These are phyloP conservation scores for Ascoidea asiatica DNA, from an alignment of 805 yeast genomes.

Conservation along the genomic window DNA sequence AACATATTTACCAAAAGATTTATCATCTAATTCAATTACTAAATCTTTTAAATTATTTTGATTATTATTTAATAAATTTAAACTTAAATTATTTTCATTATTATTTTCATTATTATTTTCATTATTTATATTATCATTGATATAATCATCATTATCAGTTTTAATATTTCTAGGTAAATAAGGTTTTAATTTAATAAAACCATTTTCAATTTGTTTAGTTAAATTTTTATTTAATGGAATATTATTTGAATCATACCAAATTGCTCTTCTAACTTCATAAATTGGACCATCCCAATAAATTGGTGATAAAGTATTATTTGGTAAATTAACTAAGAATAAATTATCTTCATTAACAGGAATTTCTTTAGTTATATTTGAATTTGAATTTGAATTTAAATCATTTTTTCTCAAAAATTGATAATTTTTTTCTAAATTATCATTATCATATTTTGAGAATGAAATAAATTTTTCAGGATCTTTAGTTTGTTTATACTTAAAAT, in stretches of 20 bases:
- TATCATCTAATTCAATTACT: no score
- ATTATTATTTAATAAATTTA: not conserved
- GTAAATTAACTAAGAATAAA: constrained; percentile 58
- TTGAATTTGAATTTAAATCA: not conserved
- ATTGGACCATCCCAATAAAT: constrained; percentile 83
- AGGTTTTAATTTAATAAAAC: constrained; percentile 29
- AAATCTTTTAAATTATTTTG: no score
- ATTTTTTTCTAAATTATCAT: constrained; percentile 41
- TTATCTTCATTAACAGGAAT: constrained; percentile 73
- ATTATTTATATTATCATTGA: no score
- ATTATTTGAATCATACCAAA: constrained; percentile 60
- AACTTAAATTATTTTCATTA: no score
- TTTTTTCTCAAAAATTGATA: constrained; percentile 18
- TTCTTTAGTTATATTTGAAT: not conserved
- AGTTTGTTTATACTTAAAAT: constrained; percentile 36
- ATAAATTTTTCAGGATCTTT: constrained; percentile 44
- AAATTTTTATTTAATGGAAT: constrained; percentile 37
- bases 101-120: not conserved
- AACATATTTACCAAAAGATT: constrained; percentile 1
- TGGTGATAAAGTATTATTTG: constrained; percentile 41
- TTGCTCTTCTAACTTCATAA: constrained; percentile 72
- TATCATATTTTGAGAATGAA: constrained; percentile 56
- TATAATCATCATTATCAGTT: no score
- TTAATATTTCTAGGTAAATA: not conserved
- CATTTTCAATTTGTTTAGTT: constrained; percentile 46